Base-by-base conservation (phyloP, 768 basidiomycete species). In the Hortiboletus campestris region DNA sequence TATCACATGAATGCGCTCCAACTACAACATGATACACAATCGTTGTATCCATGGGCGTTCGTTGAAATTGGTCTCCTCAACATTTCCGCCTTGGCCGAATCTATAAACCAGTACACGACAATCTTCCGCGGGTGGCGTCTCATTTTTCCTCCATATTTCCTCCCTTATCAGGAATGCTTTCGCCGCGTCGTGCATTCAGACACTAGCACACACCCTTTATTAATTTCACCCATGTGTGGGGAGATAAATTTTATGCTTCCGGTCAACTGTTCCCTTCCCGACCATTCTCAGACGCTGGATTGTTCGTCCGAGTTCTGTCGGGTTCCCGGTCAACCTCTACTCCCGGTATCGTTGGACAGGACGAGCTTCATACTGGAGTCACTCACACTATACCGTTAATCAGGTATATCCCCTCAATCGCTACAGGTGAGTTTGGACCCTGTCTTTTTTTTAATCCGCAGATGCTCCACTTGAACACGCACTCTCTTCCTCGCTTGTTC, bases 1-100 rank as follows among this genome's bases (percentile, higher is more conserved):
- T 14, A 41, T 57, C 55, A 57, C 60, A 59, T 58, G 56, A 59
- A 59, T 78, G 7, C 17, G 14, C 9, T 44, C 38, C 48, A 25
- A 32, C 32, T 20, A 38, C 35, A 19, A 20, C 12, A 8, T 22
- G 25, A 35, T 36, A 32, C n/a, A 5, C 41, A 19, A 28, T 20
- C 34, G 19, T 38, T 19, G 17, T 28, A 32, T 32, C 51, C 17
- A 29, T 10, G 25, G 29, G 29, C 4, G 16, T 29, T 19, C 25
- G 6, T 4, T 25, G 25, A 29, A 25, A n/a, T 22, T 13, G 39
- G 38, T 17, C 22, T 41, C 31, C 35, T 1, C 16, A 56, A 35
- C n/a, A 4, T 58, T 63, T 62, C 59, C 59, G 59, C 6, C 29
- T 31, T 50, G 44, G 28, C 35, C 48, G 41, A 51, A 57, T 43